phyloP scores from a whole-genome alignment of 1,284 basidiomycete species.

The Pseudozyma sp. region DNA sequence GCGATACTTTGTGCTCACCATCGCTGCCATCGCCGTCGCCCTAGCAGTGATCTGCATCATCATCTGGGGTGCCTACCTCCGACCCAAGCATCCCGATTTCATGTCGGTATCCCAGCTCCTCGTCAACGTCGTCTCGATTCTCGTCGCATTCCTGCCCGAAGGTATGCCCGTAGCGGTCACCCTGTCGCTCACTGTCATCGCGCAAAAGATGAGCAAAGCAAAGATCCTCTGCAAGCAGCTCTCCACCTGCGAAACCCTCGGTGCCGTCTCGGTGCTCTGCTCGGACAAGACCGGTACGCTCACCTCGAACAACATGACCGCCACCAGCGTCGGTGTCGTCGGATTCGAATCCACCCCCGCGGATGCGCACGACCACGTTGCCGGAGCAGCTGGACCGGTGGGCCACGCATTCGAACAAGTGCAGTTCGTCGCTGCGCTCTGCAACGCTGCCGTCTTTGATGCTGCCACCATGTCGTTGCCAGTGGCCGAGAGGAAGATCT shows the following conservation, averaged over 20 bases:
- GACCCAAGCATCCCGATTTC: conserved; percentile 72
- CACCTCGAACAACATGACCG: conserved; percentile 73
- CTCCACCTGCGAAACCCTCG: conserved; percentile 77
- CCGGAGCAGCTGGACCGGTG: conserved; percentile 33
- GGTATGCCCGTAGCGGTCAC: conserved; percentile 79
- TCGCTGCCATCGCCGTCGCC: conserved; percentile 72
- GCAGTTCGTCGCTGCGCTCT: conserved; percentile 73
- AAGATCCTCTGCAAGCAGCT: conserved; percentile 77
- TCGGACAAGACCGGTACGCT: conserved; percentile 82
- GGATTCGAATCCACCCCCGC: conserved; percentile 54
- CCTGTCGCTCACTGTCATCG: conserved; percentile 77
- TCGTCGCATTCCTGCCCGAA: conserved; percentile 77
- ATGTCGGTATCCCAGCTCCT: conserved; percentile 75
- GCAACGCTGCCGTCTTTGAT: conserved; percentile 76
- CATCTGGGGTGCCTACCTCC: conserved; percentile 73
- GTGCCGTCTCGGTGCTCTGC: conserved; percentile 75
- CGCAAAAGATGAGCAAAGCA: conserved; percentile 78
- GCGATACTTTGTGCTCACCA: conserved; percentile 70
- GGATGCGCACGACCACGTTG: conserved; percentile 46
- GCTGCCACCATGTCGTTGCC: conserved; percentile 46
- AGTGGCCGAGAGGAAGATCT: conserved; percentile 69
- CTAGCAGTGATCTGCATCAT: conserved; percentile 72
- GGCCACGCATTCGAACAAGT: conserved; percentile 40
- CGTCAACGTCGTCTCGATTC: conserved; percentile 73
- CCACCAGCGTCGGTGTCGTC: conserved; percentile 70